Evolutionary conservation across 2,329 filamentous ascomycete genomes (phyloP).

Genomic region (Pseudogymnoascus sp.): DNA sequence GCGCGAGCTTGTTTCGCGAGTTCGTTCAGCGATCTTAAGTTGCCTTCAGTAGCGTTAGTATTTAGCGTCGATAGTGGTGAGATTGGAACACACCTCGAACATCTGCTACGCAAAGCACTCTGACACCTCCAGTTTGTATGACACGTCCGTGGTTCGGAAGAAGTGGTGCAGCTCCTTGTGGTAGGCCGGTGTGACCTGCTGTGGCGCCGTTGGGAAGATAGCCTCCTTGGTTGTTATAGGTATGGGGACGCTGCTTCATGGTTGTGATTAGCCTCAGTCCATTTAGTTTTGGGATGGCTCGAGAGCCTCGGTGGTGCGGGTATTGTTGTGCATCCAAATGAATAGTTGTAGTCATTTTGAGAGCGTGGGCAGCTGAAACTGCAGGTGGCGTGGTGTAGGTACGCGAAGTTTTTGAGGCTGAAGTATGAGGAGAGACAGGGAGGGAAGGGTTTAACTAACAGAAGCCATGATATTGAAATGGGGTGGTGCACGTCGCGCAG

Average conservation of each 20-base stretch:
- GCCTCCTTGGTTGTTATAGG: conserved; percentile 25
- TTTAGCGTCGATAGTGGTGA: not conserved
- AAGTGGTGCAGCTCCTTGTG: conserved; percentile 53
- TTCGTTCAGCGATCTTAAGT: conserved; percentile 90
- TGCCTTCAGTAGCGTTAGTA: conserved; percentile 51
- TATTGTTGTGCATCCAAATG: not conserved
- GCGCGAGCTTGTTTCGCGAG: conserved; percentile 90
- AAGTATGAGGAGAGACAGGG: not conserved
- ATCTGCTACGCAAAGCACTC: conserved; percentile 63
- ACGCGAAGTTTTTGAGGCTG: not conserved
- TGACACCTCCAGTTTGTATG: conserved; percentile 55
- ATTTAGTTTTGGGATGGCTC: not conserved
- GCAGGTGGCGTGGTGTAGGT: not conserved
- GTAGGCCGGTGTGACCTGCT: conserved; percentile 36
- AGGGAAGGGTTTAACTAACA: conserved; percentile 20
- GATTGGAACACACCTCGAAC: conserved; percentile 50
- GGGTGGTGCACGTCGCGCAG: conserved; percentile 8
- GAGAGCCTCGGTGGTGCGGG: not conserved
- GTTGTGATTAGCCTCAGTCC: conserved; percentile 7
- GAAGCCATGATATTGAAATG: conserved; percentile 21
- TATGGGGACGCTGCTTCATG: conserved; percentile 27
- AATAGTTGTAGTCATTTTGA: not conserved
- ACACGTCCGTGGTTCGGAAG: conserved; percentile 60
- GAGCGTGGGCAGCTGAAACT: not conserved
- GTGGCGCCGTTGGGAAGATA: conserved; percentile 56